phyloP scores from a whole-genome alignment of 176 grass and related monocot species.

The Tuctoria greenei region DNA sequence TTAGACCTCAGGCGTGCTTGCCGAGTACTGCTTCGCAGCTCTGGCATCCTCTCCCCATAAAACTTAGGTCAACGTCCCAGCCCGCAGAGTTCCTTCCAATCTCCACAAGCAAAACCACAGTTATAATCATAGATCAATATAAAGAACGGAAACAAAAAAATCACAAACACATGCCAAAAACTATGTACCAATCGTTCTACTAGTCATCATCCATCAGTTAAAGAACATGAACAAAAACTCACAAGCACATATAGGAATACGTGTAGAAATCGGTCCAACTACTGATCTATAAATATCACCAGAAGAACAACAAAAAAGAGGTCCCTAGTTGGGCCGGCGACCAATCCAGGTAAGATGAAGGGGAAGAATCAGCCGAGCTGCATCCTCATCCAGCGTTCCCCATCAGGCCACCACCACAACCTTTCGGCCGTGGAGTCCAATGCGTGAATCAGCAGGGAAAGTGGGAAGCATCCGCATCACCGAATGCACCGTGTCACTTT shows the following conservation, averaged over 20 bases:
- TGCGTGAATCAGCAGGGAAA: slow-evolving; percentile 24
- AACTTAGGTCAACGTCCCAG: slow-evolving; percentile 39
- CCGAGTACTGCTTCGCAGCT: slow-evolving; percentile 76
- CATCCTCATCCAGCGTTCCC: slow-evolving; percentile 31
- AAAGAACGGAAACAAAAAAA: not conserved
- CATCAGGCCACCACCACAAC: slow-evolving; percentile 24
- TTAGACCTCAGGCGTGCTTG: slow-evolving; percentile 71
- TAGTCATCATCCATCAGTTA: not conserved
- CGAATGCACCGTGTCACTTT: slow-evolving; percentile 38
- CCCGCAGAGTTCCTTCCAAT: slow-evolving; percentile 44
- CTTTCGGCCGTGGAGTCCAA: slow-evolving; percentile 47
- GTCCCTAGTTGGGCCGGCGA: not conserved
- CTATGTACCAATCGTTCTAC: not conserved
- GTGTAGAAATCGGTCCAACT: not conserved
- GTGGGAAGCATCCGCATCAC: slow-evolving; percentile 42
- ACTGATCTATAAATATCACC: not conserved
- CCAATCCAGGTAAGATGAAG: not conserved
- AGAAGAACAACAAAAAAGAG: not conserved
- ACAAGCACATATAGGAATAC: not conserved
- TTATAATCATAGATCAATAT: slow-evolving; percentile 27
- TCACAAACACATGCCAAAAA: not conserved
- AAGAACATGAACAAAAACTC: not conserved
- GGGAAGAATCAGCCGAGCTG: slow-evolving; percentile 16
- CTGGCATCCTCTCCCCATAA: slow-evolving; percentile 95
- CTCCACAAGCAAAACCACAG: slow-evolving; percentile 49